Percentiles rank a stretch among this genome's conserved stretches.
phyloP scores from a whole-genome alignment of 805 yeast genomes.

The Wickerhamomyces xylosicus region DNA sequence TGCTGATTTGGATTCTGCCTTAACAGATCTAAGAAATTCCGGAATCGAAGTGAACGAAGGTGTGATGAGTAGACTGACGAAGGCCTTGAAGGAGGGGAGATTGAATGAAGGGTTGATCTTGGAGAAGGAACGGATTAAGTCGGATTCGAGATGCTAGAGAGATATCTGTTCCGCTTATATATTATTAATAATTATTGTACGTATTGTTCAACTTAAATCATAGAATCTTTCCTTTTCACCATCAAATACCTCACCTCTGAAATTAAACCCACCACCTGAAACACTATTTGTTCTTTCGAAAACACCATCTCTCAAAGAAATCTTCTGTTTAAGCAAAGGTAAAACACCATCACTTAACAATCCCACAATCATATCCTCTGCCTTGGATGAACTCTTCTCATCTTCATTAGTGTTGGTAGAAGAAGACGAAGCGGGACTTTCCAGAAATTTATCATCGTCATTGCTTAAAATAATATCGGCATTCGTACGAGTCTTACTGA shows the following conservation, averaged over 20 bases:
- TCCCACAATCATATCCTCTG: conserved; percentile 32
- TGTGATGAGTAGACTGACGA: conserved; percentile 7
- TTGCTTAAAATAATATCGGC: conserved; percentile 71
- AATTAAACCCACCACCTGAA: conserved; percentile 17
- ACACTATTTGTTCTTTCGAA: conserved; percentile 9
- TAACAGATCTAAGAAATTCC: conserved; percentile 12
- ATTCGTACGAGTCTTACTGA: conserved; percentile 55
- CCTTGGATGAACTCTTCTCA: not conserved
- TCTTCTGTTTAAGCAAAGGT: conserved; percentile 20
- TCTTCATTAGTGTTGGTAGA: too few relatives aligned
- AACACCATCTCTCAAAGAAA: conserved; percentile 3
- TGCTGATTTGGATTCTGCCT: conserved; percentile 12
- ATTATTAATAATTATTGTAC: too few relatives aligned
- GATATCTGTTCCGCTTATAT: too few relatives aligned
- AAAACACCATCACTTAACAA: conserved; percentile 58
- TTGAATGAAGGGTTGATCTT: conserved; percentile 27
- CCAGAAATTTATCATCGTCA: conserved; percentile 38
- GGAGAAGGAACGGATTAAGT: conserved; percentile 17
- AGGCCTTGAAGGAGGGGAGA: conserved; percentile 18
- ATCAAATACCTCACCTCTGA: conserved; percentile 26
- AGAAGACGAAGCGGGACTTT: not conserved
- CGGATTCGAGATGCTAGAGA: conserved; percentile 21
- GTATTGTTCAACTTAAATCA: conserved; percentile 21
- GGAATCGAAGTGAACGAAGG: conserved; percentile 13
- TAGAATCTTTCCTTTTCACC: conserved; percentile 33